Evolutionary conservation across 768 basidiomycete species (phyloP).

Genomic region (Suillus subaureus): DNA sequence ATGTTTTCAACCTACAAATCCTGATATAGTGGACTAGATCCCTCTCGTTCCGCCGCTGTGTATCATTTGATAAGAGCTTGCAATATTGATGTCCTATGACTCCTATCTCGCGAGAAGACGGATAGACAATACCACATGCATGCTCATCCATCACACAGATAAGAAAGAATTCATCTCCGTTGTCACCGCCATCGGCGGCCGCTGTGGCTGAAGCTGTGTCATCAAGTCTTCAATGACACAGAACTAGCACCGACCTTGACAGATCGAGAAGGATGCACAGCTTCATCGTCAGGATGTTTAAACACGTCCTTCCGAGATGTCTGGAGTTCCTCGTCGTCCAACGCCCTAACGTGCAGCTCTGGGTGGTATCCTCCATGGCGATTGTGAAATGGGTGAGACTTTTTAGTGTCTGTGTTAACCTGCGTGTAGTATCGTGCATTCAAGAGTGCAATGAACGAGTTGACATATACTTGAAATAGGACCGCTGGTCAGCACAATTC

Average conservation of each 20-base stretch:
- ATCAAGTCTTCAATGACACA: neutral
- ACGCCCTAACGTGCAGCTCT: neutral
- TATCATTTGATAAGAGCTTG: neutral
- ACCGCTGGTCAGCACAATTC: neutral
- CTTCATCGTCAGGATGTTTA: neutral
- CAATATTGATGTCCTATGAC: neutral
- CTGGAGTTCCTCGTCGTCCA: neutral
- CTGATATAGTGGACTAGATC: too few relatives aligned
- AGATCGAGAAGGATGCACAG: neutral
- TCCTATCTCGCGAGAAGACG: neutral
- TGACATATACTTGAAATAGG: neutral
- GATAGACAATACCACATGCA: neutral
- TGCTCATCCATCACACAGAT: neutral
- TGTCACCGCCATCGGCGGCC: too few relatives aligned
- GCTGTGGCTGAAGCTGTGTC: neutral
- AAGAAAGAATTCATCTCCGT: neutral
- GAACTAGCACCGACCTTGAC: neutral
- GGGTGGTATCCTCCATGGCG: neutral
- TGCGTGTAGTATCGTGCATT: neutral
- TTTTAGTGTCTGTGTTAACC: neutral
- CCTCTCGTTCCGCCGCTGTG: neutral
- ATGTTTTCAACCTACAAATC: neutral
- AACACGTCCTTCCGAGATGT: neutral
- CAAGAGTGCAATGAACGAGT: neutral
- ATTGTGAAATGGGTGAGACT: neutral